A percentile compares a stretch with the other conserved stretches of the same genome.
Conservation (phyloP, 2,329 filamentous ascomycete genomes). For the Ceratocystis variospora region DNA sequence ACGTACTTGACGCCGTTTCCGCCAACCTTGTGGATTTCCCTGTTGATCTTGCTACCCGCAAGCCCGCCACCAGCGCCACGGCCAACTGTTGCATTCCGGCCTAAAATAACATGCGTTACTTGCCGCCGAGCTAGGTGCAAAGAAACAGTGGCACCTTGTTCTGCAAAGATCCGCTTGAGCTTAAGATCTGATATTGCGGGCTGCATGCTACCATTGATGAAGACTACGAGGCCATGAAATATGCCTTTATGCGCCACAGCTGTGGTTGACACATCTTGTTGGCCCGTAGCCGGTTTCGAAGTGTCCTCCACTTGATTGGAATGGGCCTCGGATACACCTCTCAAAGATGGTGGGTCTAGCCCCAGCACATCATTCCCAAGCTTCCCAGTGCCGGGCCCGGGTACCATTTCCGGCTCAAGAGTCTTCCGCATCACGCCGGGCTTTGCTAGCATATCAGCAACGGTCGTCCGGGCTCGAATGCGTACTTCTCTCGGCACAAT, state of each 20-base stretch:
- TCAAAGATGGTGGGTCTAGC: not conserved
- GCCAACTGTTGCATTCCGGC: conserved; percentile 38
- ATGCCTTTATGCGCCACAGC: conserved; percentile 33
- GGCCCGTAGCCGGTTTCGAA: not conserved
- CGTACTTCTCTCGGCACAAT: conserved; percentile 33
- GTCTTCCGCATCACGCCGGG: conserved; percentile 9
- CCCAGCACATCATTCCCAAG: not conserved
- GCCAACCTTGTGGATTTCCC: conserved; percentile 54
- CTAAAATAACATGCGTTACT: conserved; percentile 79
- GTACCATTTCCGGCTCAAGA: not conserved
- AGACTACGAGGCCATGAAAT: conserved; percentile 60
- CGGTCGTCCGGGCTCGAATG: conserved; percentile 31
- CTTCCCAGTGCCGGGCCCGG: not conserved
- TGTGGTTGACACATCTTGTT: not conserved
- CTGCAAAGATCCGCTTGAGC: conserved; percentile 62
- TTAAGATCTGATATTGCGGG: conserved; percentile 74
- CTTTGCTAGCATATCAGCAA: conserved; percentile 39
- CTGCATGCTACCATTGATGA: conserved; percentile 76
- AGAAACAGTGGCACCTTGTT: conserved; percentile 59
- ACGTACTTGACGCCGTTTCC: conserved; percentile 67
- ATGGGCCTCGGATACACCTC: not conserved
- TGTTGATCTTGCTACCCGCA: conserved; percentile 64
- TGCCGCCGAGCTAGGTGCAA: conserved; percentile 55
- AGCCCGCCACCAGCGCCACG: conserved; percentile 58
- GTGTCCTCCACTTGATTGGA: not conserved